Percentiles rank a stretch among this genome's conserved stretches.
phyloP scores from a whole-genome alignment of 768 basidiomycete genomes.

The Tulasnella sp. region DNA sequence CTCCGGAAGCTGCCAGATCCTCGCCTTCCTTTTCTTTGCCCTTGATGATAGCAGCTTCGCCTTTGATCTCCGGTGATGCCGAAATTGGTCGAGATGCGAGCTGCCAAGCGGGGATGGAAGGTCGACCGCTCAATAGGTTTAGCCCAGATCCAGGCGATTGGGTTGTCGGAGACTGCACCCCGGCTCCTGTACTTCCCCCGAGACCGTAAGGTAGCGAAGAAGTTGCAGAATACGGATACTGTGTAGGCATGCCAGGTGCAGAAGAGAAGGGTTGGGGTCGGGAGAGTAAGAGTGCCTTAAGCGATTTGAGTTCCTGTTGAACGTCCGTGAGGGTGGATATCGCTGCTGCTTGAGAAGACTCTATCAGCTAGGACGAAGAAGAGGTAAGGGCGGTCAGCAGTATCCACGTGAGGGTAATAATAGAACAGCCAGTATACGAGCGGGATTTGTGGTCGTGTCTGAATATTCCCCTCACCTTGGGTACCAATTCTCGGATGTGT shows the following conservation, averaged over 20 bases:
- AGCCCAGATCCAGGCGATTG: conserved; percentile 3
- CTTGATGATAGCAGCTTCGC: no score
- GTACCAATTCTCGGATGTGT: conserved; percentile 82
- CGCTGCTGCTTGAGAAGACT: conserved; percentile 13
- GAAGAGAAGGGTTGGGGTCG: conserved; percentile 2
- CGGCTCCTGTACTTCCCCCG: neutral
- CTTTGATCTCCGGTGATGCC: conserved; percentile 15
- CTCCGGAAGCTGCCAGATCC: no score
- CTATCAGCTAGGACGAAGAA: neutral
- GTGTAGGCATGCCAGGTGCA: conserved; percentile 16
- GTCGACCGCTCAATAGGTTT: conserved; percentile 23
- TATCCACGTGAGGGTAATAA: neutral
- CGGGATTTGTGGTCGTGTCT: no score
- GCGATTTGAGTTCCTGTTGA: conserved; percentile 86
- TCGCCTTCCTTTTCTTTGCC: no score
- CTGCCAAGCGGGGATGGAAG: conserved; percentile 86
- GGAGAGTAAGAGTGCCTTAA: conserved; percentile 71
- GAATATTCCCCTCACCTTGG: conserved; percentile 48
- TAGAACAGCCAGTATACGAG: neutral
- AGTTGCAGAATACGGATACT: neutral
- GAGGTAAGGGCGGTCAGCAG: conserved; percentile 29
- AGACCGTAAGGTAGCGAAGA: neutral
- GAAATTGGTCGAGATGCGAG: conserved; percentile 37
- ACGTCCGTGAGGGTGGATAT: conserved; percentile 59
- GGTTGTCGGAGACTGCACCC: neutral